A percentile compares a stretch with the other conserved stretches of the same genome.
Conservation (phyloP, 2,329 filamentous ascomycete genomes). For the Hansfordia pulvinata region DNA sequence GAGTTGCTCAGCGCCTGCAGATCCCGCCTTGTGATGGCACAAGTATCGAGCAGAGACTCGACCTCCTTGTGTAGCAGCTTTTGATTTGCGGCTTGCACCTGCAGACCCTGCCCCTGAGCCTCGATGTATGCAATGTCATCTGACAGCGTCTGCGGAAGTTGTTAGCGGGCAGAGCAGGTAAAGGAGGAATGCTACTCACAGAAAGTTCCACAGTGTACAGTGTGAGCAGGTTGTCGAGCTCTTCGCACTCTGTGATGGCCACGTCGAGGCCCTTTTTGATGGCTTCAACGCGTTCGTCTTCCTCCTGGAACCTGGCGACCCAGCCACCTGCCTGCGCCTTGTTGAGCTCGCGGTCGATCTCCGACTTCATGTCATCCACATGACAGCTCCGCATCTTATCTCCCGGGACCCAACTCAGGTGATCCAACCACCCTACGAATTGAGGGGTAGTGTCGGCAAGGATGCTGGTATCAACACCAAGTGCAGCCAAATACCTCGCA, state of each 20-base stretch:
- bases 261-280: slow-evolving; percentile 78
- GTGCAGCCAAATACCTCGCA: slow-evolving; percentile 59
- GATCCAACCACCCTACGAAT: slow-evolving; percentile 69
- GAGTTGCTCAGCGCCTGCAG: slow-evolving; percentile 61
- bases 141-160: slow-evolving; percentile 59
- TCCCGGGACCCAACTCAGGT: slow-evolving; percentile 77
- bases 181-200: slow-evolving; percentile 34
- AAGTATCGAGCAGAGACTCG: slow-evolving; percentile 76
- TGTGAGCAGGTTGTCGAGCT: slow-evolving; percentile 86
- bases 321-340: slow-evolving; percentile 87
- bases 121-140: slow-evolving; percentile 97
- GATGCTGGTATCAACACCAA: slow-evolving; percentile 67
- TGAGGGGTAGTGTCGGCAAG: slow-evolving; percentile 65
- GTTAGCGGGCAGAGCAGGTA: slow-evolving; percentile 6
- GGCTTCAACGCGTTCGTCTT: slow-evolving; percentile 78
- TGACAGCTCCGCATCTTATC: slow-evolving; percentile 61
- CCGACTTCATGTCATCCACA: slow-evolving; percentile 67
- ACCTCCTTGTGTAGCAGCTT: slow-evolving; percentile 86
- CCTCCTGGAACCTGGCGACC: slow-evolving; percentile 71
- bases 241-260: slow-evolving; percentile 90
- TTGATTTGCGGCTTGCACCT: slow-evolving; percentile 95
- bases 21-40: slow-evolving; percentile 69
- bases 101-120: slow-evolving; percentile 88
- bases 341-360: slow-evolving; percentile 77
- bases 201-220: slow-evolving; percentile 90